phyloP scores from a whole-genome alignment of 2,329 filamentous ascomycete species.

The Arachnopeziza araneosa region DNA sequence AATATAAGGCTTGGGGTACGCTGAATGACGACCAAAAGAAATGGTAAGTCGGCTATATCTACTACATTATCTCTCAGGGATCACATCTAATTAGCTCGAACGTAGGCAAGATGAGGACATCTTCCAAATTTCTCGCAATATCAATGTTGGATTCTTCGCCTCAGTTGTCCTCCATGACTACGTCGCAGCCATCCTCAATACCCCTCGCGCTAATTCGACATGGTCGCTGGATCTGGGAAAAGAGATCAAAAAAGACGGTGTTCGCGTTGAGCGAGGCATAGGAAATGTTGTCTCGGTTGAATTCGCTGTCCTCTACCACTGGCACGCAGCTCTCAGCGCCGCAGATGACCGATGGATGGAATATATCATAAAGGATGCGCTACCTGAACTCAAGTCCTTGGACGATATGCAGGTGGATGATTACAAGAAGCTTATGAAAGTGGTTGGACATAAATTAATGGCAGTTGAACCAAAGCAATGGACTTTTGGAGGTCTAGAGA shows the following conservation, averaged over 20 bases:
- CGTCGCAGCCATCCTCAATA: conserved; percentile 40
- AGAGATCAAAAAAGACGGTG: conserved; percentile 38
- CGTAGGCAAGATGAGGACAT: conserved; percentile 42
- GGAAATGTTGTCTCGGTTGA: conserved; percentile 42
- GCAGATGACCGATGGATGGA: conserved; percentile 43
- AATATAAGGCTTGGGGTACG: conserved; percentile 37
- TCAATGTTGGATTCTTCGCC: conserved; percentile 43
- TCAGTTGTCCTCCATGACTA: conserved; percentile 41
- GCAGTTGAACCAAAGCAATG: conserved; percentile 32
- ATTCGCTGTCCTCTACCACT: conserved; percentile 42
- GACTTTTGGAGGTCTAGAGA: conserved; percentile 38
- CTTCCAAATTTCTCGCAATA: conserved; percentile 41
- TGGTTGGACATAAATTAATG: conserved; percentile 33
- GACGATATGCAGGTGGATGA: conserved; percentile 38
- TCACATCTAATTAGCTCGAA: neutral
- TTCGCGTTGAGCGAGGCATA: conserved; percentile 37
- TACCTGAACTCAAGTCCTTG: conserved; percentile 36
- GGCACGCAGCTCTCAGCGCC: conserved; percentile 40
- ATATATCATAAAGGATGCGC: conserved; percentile 29
- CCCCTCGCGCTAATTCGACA: conserved; percentile 38
- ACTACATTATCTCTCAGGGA: neutral
- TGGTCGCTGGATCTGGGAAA: conserved; percentile 41
- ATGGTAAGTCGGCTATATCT: conserved; percentile 29
- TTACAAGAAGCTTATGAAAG: conserved; percentile 38
- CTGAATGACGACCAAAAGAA: conserved; percentile 33